Conservation (phyloP, 2,329 filamentous ascomycete genomes). For the Lojkania enalia region DNA sequence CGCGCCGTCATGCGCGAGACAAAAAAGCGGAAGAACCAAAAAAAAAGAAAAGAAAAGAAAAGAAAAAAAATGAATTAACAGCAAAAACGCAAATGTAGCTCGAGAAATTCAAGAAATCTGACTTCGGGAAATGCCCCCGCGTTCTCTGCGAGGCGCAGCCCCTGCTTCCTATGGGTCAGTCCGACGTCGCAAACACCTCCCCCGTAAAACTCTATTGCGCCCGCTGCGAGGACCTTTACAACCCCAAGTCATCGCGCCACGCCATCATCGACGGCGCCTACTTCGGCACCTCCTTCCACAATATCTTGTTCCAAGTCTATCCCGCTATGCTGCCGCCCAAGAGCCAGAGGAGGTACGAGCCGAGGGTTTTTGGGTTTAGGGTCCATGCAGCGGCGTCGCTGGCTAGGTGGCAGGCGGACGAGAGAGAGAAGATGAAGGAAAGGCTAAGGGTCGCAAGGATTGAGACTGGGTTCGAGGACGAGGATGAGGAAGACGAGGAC, state of each 20-base stretch:
- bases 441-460: conserved; percentile 70
- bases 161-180: conserved; percentile 90
- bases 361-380: conserved; percentile 91
- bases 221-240: conserved; percentile 97
- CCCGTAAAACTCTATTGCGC: conserved; percentile 97
- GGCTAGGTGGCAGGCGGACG: conserved; percentile 84
- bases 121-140: conserved; percentile 97
- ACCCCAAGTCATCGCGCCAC: conserved; percentile 95
- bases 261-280: conserved; percentile 96
- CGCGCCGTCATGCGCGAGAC: too few relatives aligned
- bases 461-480: conserved; percentile 77
- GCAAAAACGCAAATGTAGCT: conserved; percentile 67
- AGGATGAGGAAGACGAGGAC: conserved; percentile 62
- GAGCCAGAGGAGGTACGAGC: conserved; percentile 82
- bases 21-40: too few relatives aligned
- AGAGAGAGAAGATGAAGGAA: conserved; percentile 79
- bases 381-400: conserved; percentile 88
- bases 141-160: conserved; percentile 94
- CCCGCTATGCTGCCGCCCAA: conserved; percentile 86
- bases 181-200: conserved; percentile 83
- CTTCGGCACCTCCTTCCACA: conserved; percentile 97
- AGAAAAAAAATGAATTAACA: background rate
- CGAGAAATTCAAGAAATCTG: conserved; percentile 97
- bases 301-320: conserved; percentile 98
- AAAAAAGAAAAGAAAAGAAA: too few relatives aligned